A percentile compares a stretch with the other conserved stretches of the same genome.
phyloP scores from a whole-genome alignment of 495 filamentous ascomycete species.

The Hypomontagnella monticulosa region DNA sequence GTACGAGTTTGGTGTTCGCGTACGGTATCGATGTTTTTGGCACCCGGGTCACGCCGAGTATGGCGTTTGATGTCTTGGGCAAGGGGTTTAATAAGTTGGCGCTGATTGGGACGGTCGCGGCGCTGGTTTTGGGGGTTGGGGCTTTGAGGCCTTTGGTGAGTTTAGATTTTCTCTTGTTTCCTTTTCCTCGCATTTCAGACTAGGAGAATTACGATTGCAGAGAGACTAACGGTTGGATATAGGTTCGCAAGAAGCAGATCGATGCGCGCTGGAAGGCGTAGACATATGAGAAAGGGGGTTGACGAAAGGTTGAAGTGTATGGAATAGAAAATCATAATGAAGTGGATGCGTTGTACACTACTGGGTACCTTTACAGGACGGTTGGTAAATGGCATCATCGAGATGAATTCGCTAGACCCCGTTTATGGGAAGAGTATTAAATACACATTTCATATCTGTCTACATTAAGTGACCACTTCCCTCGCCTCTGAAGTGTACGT shows the following conservation, averaged over 20 bases:
- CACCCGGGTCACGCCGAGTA: slow-evolving; percentile 82
- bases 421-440: too few species aligned
- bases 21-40: slow-evolving; percentile 91
- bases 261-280: slow-evolving; percentile 48
- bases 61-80: slow-evolving; percentile 89
- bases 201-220: background rate
- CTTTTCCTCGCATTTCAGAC: slow-evolving; percentile 22
- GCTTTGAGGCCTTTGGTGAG: slow-evolving; percentile 88
- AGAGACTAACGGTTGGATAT: slow-evolving; percentile 8
- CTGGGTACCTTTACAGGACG: too few species aligned
- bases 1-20: slow-evolving; percentile 89
- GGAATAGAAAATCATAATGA: too few species aligned
- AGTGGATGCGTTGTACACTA: too few species aligned
- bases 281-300: background rate
- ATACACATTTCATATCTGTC: too few species aligned
- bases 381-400: too few species aligned
- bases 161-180: slow-evolving; percentile 21
- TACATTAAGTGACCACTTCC: too few species aligned
- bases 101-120: slow-evolving; percentile 82
- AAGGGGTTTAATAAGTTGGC: slow-evolving; percentile 92
- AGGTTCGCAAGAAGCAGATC: slow-evolving; percentile 56
- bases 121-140: slow-evolving; percentile 74
- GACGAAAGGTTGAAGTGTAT: background rate
- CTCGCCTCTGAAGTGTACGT: too few species aligned
- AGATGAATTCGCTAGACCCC: too few species aligned